Evolutionary conservation across 371 early-diverging fungal genomes (phyloP).

Genomic region (Saksenaea oblongispora): DNA sequence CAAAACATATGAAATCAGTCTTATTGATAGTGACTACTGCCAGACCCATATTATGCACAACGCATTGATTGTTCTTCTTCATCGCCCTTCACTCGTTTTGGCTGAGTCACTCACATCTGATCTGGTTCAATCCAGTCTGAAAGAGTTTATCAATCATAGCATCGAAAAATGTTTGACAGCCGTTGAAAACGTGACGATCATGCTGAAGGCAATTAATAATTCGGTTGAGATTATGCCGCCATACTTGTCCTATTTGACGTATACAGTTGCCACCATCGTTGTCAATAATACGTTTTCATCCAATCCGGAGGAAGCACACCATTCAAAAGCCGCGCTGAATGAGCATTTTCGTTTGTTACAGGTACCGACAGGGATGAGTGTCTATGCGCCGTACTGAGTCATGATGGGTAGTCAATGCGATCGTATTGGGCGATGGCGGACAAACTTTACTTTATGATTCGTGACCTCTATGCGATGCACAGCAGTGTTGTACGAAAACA

Average conservation of each 20-base stretch:
- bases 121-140: constrained; percentile 37
- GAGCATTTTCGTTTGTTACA: constrained; percentile 52
- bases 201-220: constrained; percentile 39
- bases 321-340: constrained; percentile 49
- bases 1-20: neutral
- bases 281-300: constrained; percentile 55
- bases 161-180: constrained; percentile 48
- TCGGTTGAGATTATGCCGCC: constrained; percentile 41
- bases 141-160: constrained; percentile 40
- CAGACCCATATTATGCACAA: constrained; percentile 49
- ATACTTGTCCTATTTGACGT: constrained; percentile 55
- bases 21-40: neutral
- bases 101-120: constrained; percentile 25
- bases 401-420: constrained; percentile 40
- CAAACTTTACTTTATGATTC: constrained; percentile 60
- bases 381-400: neutral
- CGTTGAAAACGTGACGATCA: constrained; percentile 50
- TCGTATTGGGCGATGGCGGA: constrained; percentile 66
- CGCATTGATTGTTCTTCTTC: constrained; percentile 50
- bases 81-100: constrained; percentile 45
- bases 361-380: constrained; percentile 16
- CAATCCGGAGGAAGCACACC: constrained; percentile 39
- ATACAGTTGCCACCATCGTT: constrained; percentile 58
- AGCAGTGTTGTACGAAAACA: constrained; percentile 16
- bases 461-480: constrained; percentile 61